A percentile compares a stretch with the other conserved stretches of the same genome.
Evolutionary conservation across 2,329 filamentous ascomycete genomes (phyloP).

Genomic region (Diaporthe sp.): DNA sequence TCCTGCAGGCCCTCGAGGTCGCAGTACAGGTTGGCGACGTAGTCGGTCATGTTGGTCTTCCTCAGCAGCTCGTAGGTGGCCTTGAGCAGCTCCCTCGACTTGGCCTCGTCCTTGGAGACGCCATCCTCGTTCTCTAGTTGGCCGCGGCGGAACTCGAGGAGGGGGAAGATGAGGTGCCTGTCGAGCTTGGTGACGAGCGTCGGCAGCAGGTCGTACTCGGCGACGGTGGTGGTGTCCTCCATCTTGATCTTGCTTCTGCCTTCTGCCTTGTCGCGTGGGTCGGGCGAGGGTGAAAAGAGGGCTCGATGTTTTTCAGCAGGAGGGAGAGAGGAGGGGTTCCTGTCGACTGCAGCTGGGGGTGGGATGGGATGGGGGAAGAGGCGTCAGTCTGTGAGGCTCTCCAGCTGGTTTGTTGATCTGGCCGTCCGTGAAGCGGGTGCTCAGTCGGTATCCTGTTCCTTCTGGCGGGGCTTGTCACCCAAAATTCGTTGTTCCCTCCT

Average conservation of each 20-base stretch:
- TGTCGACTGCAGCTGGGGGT: conserved; percentile 3
- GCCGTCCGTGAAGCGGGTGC: conserved; percentile 20
- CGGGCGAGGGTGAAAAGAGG: background rate
- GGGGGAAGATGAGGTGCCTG: conserved; percentile 94
- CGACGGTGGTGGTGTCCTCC: conserved; percentile 35
- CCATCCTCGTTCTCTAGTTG: conserved; percentile 81
- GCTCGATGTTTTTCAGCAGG: background rate
- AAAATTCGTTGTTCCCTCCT: conserved; percentile 34
- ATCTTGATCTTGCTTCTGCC: conserved; percentile 21
- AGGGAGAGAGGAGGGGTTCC: background rate
- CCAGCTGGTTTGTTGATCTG: conserved; percentile 13
- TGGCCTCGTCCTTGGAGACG: conserved; percentile 60
- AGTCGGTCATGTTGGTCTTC: conserved; percentile 99
- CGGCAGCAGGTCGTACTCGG: conserved; percentile 71
- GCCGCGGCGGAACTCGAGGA: conserved; percentile 90
- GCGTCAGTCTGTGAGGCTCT: background rate
- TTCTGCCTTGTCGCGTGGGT: conserved; percentile 2
- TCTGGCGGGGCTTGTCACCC: conserved; percentile 32
- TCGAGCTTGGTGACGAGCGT: conserved; percentile 93
- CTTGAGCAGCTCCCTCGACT: conserved; percentile 78
- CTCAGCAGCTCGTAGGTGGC: conserved; percentile 95
- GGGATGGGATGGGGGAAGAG: background rate
- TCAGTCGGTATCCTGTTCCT: background rate
- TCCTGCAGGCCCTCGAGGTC: conserved; percentile 85
- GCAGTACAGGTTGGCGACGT: conserved; percentile 90